Base-by-base conservation (phyloP, 441 rosid genomes). In the Gossypium trilobum region DNA sequence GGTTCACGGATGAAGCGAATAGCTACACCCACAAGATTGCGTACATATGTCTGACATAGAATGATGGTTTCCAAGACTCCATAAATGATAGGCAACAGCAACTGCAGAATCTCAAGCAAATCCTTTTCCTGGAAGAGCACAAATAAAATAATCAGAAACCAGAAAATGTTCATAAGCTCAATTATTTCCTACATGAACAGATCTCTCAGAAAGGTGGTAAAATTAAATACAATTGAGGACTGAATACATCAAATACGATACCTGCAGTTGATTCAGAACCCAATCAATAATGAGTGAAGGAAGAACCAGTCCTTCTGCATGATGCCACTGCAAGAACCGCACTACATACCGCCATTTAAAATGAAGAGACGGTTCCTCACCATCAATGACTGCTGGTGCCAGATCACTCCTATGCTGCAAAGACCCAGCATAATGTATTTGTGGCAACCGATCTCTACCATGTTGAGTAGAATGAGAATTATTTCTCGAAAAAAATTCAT, bases 311-410 rank as follows among this genome's bases (percentile, higher is more conserved):
- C 99, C 97, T 81, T 91, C 99, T 57, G 92, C 82, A 78, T 84
- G 87, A 85, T 91, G 97, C 95, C 98, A 96, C 57, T 88, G 99
- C 81, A 96, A 79, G 50, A 93, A 92, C 67, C 94, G 89, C 78
- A 92, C 95, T 78, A 93, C 80, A 83, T 96, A 96, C 92, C 91
- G 85, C 99, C 98, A 96, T 81, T 89, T 96, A 68, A 86, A 83
- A 85, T 91, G 88, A 68, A 91, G 81, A 75, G 97, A 85, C 68
- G 96, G 87, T 82, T 96, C 99, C 52, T 93, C 98, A 17, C 88
- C 85, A 62, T 93, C 89, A 67, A 80, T 70, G 55, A 85, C 71
- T 33, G 87, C 76, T 5, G 87, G 68, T 74, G 86, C 74, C 64
- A 84, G 75, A 77, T 89, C 87, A 77, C 70, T 79, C 81, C 73